Base-by-base conservation (phyloP, 73 alveolate species). In the Tetrahymena thermophila region DNA sequence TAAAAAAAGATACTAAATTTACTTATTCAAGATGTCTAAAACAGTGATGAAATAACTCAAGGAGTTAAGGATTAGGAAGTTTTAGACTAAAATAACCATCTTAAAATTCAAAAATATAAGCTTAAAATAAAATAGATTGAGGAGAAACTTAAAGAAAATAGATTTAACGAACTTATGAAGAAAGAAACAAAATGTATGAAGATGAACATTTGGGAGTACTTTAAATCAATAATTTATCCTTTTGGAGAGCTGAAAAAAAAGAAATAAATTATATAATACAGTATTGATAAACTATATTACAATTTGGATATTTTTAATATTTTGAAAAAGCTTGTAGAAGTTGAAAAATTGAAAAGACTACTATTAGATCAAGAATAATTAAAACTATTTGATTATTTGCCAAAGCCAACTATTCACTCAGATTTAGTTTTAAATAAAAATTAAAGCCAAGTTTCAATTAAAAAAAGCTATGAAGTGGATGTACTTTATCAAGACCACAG, bases 371-470 rank as follows among this genome's bases (percentile, higher is more conserved):
- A 85, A 19, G 94, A 94, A 35, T 42, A 94, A 84, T 84, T 94
- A 23, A 94, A 94, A 31, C 93, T 94, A 23, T 94, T 94, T 94
- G 96, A 94, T 83, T 94, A 58, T 55, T 37, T 94, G 10, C 96
- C 96, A 10, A 94, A 94, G 56, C 96, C 96, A 19, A 94, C 85
- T 5, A 94, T 94, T 21, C 56, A 71, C n/a, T 94, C 93, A 40
- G 17, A 94, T 83, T 58, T 58, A n/a, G 85, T 44, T 44, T 44
- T 44, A 44, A 44, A 44, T 44, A 44, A 11, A 4, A 44, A 31
- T n/a, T 23, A 7, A n/a, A 9, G 38, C 3, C n/a, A 58, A 58
- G 23, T 3, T 21, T 1, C 1, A 58, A 58, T 9, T 21, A 31
- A 21, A 11, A n/a, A n/a, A 5, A 21, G 17, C 14, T 58, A n/a